These are phyloP conservation scores for Aspergillus latus DNA, from an alignment of 2,329 filamentous ascomycete species.

Conservation along the genomic window DNA sequence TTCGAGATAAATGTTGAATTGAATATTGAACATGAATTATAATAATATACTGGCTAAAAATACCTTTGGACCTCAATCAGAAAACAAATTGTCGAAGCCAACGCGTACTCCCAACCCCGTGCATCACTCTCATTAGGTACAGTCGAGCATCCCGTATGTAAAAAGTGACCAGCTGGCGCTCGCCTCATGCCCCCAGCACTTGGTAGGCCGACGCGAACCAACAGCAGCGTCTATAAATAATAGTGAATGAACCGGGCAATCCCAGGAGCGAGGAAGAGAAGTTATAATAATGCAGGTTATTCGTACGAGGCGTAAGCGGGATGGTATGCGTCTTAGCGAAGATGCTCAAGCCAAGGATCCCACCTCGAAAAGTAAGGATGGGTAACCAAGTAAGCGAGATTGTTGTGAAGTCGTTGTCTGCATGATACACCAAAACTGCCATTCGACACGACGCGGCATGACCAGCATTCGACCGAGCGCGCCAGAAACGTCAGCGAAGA, in stretches of 20 bases:
- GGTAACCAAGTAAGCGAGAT: conserved; percentile 8
- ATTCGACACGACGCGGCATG: conserved; percentile 29
- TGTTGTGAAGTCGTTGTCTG: conserved; percentile 1
- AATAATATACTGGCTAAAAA: conserved; percentile 11
- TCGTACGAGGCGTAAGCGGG: background rate
- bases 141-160: conserved; percentile 18
- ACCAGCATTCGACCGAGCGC: conserved; percentile 37
- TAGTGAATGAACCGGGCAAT: conserved; percentile 17
- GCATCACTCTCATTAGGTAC: conserved; percentile 25
- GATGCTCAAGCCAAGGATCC: background rate
- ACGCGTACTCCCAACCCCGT: conserved; percentile 20
- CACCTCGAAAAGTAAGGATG: background rate
- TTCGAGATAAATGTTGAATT: background rate
- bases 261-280: background rate
- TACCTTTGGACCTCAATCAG: background rate
- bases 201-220: conserved; percentile 21
- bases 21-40: conserved; percentile 14
- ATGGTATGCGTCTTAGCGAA: conserved; percentile 1
- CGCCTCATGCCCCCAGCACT: conserved; percentile 24
- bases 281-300: conserved; percentile 4
- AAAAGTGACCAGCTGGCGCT: conserved; percentile 19
- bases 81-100: conserved; percentile 9
- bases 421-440: conserved; percentile 19
- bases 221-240: conserved; percentile 18
- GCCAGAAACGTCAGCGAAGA: conserved; percentile 15